Percentiles rank a stretch among this genome's conserved stretches.
Conservation (phyloP, 139 green algal genomes). For the Chlamydomonas sphaeroides region DNA sequence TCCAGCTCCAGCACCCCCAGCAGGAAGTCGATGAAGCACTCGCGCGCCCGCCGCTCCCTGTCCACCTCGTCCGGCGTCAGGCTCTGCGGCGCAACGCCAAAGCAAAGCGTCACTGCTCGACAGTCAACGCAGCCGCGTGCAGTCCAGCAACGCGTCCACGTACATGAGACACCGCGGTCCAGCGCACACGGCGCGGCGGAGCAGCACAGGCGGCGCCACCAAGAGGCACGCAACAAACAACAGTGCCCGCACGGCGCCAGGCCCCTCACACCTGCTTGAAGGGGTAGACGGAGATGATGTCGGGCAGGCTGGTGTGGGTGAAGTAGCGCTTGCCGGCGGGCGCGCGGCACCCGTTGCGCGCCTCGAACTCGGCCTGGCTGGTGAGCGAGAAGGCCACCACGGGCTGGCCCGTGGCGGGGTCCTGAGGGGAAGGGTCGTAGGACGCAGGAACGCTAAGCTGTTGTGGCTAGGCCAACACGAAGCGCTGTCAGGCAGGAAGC, state of each 20-base stretch:
- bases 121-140: no score
- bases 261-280: conserved; percentile 47
- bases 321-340: conserved; percentile 93
- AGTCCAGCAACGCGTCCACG: no score
- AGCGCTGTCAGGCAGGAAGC: no score
- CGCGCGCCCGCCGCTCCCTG: conserved; percentile 59
- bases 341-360: conserved; percentile 54
- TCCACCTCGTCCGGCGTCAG: conserved; percentile 49
- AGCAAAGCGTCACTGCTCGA: no score
- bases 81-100: conserved; percentile 43
- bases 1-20: conserved; percentile 79
- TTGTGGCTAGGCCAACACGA: no score
- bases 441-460: no score
- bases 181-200: no score
- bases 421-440: neutral
- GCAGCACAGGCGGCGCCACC: no score
- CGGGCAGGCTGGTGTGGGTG: conserved; percentile 73
- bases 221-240: conserved; percentile 10
- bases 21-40: conserved; percentile 89
- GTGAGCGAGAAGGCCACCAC: conserved; percentile 62
- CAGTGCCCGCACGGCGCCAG: no score
- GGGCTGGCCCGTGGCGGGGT: conserved; percentile 14
- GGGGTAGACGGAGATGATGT: conserved; percentile 87
- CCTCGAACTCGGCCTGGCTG: conserved; percentile 77
- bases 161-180: no score